Base-by-base conservation (phyloP, 805 yeast genomes). In the Monosporozyma siamensis region DNA sequence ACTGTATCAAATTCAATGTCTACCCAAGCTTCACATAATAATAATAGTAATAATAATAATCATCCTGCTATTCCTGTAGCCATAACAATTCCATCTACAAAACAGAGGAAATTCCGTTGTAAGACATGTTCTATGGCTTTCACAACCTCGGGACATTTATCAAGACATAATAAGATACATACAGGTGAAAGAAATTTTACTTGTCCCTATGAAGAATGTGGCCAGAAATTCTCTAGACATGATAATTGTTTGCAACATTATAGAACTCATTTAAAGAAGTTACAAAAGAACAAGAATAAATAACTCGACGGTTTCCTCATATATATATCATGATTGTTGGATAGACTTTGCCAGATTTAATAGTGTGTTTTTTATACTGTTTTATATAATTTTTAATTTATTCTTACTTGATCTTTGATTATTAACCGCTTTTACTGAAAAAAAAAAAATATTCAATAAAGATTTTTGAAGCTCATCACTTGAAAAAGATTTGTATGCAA, bases 191-290 rank as follows among this genome's bases (percentile, higher is more conserved):
- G 88, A 53, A 87, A 85, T 51, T 92, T 83, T 59, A 65, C 67
- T 17, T 88, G 97, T 63, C 95, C 95, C 0, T 77, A 72, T 63
- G 82, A 81, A 14, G 79, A 80, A 10, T 88, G 97, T 65, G 72
- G 67, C 4, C 90, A 94, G 12, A 67, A 87, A 39, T 88, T 88
- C 56, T 87, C 95, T 40, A 75, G 96, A 55, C 95, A 87, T 58
- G 96, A 88, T 59, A 88, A 88, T 60, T 88, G 95, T 61, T 82
- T 85, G 80, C 96, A 88, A 58, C 96, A 88, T 57, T 85, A 74
- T 61, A 78, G 86, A 59, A 87, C 95, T 1, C 96, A 88, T 59
- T 69, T 77, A 43, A 75, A 71, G 50, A 67, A 61, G 32, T 7
- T 9, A 15, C 32, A 29, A 29, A 29, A 14, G 32, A 29, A 29